A percentile compares a stretch with the other conserved stretches of the same genome.
phyloP scores from a whole-genome alignment of 108 stramenopile species.

The Asterionellopsis glacialis region DNA sequence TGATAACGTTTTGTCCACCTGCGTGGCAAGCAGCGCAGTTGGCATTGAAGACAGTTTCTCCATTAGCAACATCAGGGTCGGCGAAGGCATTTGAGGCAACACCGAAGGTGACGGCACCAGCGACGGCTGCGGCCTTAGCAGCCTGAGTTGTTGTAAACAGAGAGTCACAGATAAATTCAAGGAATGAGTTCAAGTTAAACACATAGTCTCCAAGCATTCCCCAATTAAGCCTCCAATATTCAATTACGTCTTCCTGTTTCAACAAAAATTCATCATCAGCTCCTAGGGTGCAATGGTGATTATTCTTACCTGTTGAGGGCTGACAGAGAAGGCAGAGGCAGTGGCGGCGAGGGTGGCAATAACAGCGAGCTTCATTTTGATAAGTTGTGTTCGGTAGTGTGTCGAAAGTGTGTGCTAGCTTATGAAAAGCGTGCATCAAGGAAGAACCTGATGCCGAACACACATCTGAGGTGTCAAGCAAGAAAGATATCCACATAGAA shows the following conservation, averaged over 20 bases:
- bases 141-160: neutral
- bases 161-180: neutral
- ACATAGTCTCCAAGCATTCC: neutral
- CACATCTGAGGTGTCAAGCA: too few relatives aligned
- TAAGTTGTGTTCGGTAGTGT: neutral
- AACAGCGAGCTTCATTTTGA: conserved; percentile 78
- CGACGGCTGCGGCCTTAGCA: conserved; percentile 54
- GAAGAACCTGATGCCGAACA: too few relatives aligned
- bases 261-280: neutral
- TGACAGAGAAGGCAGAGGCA: conserved; percentile 66
- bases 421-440: too few relatives aligned
- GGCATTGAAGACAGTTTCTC: conserved; percentile 87
- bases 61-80: conserved; percentile 72
- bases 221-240: too few relatives aligned
- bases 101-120: conserved; percentile 63
- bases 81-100: conserved; percentile 72
- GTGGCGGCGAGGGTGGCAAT: conserved; percentile 69
- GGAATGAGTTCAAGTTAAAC: neutral
- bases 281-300: neutral
- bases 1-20: conserved; percentile 93
- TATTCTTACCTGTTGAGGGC: neutral
- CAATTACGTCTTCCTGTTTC: neutral
- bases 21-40: conserved; percentile 96
- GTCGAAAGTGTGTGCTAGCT: too few relatives aligned
- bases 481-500: too few relatives aligned